phyloP scores from a whole-genome alignment of 345 rosid genomes.

The Barbarea vulgaris region DNA sequence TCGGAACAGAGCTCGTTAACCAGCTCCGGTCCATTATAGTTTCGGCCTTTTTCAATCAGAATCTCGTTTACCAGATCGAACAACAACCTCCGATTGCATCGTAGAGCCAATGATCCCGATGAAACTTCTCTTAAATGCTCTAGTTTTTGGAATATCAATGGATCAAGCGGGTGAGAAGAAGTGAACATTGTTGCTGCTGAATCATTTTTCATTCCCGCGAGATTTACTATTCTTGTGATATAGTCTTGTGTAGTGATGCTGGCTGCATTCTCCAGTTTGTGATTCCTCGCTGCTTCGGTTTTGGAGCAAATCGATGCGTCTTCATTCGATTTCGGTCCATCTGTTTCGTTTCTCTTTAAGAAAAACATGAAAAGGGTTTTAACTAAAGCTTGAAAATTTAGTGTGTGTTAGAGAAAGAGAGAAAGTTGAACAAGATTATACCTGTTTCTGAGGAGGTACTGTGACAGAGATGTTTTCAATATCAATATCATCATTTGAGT shows the following conservation, averaged over 20 bases:
- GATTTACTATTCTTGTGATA: slow-evolving; percentile 47
- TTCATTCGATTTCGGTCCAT: slow-evolving; percentile 45
- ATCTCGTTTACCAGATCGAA: slow-evolving; percentile 65
- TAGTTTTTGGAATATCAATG: slow-evolving; percentile 54
- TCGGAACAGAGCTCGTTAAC: slow-evolving; percentile 41
- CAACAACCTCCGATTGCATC: slow-evolving; percentile 58
- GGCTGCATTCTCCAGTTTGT: slow-evolving; percentile 24
- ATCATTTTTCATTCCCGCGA: slow-evolving; percentile 46
- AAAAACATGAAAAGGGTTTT: neutral
- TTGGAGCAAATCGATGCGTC: slow-evolving; percentile 55
- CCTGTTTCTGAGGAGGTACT: slow-evolving; percentile 57
- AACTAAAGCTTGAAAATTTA: neutral
- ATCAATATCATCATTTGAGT: slow-evolving; percentile 7
- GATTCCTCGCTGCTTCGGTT: slow-evolving; percentile 38
- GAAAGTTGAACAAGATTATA: slow-evolving; percentile 23
- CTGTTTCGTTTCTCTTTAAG: slow-evolving; percentile 19
- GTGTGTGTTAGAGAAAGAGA: neutral
- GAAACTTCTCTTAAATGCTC: slow-evolving; percentile 34
- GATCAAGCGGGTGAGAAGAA: slow-evolving; percentile 17
- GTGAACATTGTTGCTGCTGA: slow-evolving; percentile 31
- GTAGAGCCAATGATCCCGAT: slow-evolving; percentile 33
- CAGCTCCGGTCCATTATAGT: slow-evolving; percentile 39
- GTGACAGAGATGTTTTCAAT: slow-evolving; percentile 38
- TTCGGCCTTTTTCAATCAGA: slow-evolving; percentile 45
- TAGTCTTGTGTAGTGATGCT: slow-evolving; percentile 46